These are phyloP conservation scores for Powellomyces hirtus DNA, from an alignment of 192 early-diverging fungal species.

Conservation along the genomic window DNA sequence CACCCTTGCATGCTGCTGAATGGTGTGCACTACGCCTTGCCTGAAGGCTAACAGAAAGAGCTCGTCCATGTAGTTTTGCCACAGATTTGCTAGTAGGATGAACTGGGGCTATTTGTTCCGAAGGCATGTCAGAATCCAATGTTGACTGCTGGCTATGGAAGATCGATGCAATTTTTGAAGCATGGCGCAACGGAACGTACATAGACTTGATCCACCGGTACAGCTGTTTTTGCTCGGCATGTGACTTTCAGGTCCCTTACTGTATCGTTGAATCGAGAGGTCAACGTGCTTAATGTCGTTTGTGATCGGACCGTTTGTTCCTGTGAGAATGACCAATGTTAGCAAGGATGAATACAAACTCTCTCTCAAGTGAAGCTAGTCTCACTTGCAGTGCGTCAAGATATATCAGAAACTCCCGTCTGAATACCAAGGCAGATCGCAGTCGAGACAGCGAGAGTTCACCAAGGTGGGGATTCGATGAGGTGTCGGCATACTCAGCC, in stretches of 20 bases:
- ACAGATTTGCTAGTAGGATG: slow-evolving; percentile 48
- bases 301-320: slow-evolving; percentile 45
- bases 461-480: slow-evolving; percentile 26
- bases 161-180: no score
- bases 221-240: slow-evolving; percentile 58
- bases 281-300: slow-evolving; percentile 31
- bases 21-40: slow-evolving; percentile 49
- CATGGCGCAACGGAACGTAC: slow-evolving; percentile 26
- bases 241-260: slow-evolving; percentile 49
- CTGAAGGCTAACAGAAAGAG: slow-evolving; percentile 54
- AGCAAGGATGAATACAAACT: neutral
- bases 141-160: neutral
- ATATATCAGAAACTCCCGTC: slow-evolving; percentile 56
- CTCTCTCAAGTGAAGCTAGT: neutral
- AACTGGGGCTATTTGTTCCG: slow-evolving; percentile 44
- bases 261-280: slow-evolving; percentile 41
- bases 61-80: slow-evolving; percentile 54
- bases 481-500: slow-evolving; percentile 39
- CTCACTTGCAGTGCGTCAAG: slow-evolving; percentile 52
- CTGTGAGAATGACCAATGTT: slow-evolving; percentile 4
- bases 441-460: slow-evolving; percentile 19
- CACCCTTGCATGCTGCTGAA: slow-evolving; percentile 36
- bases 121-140: neutral
- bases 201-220: slow-evolving; percentile 64
- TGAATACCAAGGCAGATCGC: slow-evolving; percentile 42